Evolutionary conservation across 2,329 filamentous ascomycete species (phyloP).

Genomic region (Penicillium sp.): DNA sequence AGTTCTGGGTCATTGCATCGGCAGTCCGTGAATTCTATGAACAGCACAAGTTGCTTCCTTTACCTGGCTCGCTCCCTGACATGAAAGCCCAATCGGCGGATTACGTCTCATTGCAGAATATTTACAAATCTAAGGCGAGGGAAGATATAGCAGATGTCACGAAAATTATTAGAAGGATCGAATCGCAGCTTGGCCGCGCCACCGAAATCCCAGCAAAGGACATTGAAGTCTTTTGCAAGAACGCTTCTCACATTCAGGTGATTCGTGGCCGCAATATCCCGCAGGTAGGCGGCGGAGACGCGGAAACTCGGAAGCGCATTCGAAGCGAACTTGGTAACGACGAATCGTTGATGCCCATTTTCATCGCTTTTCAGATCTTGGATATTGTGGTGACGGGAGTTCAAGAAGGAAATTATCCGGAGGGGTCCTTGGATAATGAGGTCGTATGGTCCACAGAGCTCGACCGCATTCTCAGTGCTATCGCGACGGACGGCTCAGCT

Average conservation of each 20-base stretch:
- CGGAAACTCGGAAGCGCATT: constrained; percentile 48
- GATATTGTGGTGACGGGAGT: constrained; percentile 60
- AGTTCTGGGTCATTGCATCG: constrained; percentile 88
- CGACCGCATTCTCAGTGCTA: constrained; percentile 32
- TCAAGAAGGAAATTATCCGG: constrained; percentile 40
- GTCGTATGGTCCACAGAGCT: constrained; percentile 38
- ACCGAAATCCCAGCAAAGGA: constrained; percentile 68
- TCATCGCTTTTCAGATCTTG: constrained; percentile 64
- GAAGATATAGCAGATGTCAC: constrained; percentile 78
- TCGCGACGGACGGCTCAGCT: constrained; percentile 48
- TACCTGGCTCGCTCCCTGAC: constrained; percentile 87
- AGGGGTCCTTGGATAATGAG: constrained; percentile 38
- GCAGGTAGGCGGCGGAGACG: constrained; percentile 50
- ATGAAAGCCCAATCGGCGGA: constrained; percentile 95
- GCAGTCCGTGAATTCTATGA: constrained; percentile 79
- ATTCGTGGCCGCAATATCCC: constrained; percentile 68
- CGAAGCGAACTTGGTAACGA: constrained; percentile 48
- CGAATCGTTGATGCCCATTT: constrained; percentile 69
- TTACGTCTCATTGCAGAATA: constrained; percentile 87
- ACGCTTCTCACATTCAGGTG: constrained; percentile 89
- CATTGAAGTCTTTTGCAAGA: constrained; percentile 93
- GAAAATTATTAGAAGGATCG: constrained; percentile 62
- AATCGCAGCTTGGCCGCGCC: constrained; percentile 53
- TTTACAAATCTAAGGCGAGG: constrained; percentile 89
- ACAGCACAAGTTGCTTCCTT: constrained; percentile 73